phyloP scores from a whole-genome alignment of 441 rosid species.

The Viola pubescens region DNA sequence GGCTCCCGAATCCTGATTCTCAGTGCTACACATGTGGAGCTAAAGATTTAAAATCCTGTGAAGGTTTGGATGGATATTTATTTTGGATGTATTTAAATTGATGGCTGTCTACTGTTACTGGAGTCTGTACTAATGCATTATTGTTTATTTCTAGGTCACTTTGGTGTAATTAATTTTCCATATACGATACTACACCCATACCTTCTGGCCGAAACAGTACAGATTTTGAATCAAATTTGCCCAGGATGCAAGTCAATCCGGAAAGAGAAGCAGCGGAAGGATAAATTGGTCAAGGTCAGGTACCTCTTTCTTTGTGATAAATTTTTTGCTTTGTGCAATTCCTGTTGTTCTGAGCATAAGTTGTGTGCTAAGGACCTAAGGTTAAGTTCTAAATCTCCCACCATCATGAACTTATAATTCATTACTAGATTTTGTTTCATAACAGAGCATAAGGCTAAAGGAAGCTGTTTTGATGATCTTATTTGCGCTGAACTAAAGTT shows the following conservation, averaged over 20 bases:
- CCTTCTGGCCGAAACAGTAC: conserved; percentile 58
- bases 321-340: background rate
- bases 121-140: conserved; percentile 16
- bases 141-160: conserved; percentile 55
- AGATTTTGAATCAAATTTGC: conserved; percentile 66
- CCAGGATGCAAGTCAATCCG: conserved; percentile 79
- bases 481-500: no score
- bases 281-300: conserved; percentile 51
- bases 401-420: background rate
- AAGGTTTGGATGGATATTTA: conserved; percentile 43
- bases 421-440: background rate
- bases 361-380: background rate
- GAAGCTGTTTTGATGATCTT: no score
- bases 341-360: background rate
- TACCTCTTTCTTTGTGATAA: conserved; percentile 18
- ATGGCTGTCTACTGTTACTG: background rate
- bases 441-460: no score
- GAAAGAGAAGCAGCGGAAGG: conserved; percentile 21
- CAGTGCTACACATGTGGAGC: conserved; percentile 69
- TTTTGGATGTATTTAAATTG: background rate
- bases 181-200: conserved; percentile 60
- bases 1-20: conserved; percentile 65
- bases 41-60: conserved; percentile 48
- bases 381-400: background rate
- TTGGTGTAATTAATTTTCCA: conserved; percentile 60